phyloP scores from a whole-genome alignment of 129 eudicot species.

The Flaveria robusta region DNA sequence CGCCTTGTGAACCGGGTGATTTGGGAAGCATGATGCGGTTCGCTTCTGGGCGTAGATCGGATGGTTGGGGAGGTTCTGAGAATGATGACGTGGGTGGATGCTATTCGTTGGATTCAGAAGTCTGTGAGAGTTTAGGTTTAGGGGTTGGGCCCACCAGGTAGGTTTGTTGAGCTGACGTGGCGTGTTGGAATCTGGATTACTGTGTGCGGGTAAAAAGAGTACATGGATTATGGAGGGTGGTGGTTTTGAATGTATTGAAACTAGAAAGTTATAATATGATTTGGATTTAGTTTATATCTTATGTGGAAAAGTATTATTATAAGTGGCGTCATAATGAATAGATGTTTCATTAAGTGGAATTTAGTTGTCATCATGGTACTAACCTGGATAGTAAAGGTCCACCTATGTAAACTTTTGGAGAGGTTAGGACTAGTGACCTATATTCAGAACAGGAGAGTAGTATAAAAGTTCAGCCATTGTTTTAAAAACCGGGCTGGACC shows the following conservation, averaged over 20 bases:
- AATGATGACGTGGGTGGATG: slow-evolving; percentile 32
- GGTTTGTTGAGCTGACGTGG: slow-evolving; percentile 33
- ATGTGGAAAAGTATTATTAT: too few species aligned
- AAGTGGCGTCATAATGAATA: too few species aligned
- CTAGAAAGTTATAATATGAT: too few species aligned
- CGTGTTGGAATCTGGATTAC: slow-evolving; percentile 7
- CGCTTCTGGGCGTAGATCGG: slow-evolving; percentile 63
- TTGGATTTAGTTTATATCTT: too few species aligned
- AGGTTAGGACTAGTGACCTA: too few species aligned
- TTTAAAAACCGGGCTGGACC: too few species aligned
- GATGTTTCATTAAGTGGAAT: too few species aligned
- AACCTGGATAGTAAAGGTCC: too few species aligned
- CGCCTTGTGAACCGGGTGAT: slow-evolving; percentile 45
- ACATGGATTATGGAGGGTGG: neutral
- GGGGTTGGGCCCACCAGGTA: neutral
- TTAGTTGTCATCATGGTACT: too few species aligned
- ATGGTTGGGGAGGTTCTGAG: slow-evolving; percentile 43
- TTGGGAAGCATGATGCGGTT: slow-evolving; percentile 70
- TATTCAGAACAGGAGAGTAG: too few species aligned
- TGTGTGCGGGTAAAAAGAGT: neutral
- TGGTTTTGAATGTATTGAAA: neutral
- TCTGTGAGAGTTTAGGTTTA: slow-evolving; percentile 13
- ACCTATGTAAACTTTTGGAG: too few species aligned
- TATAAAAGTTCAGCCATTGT: too few species aligned
- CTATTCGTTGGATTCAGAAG: slow-evolving; percentile 27